These are phyloP conservation scores for Cystobasidium pallidum DNA, from an alignment of 1,284 basidiomycete species.

Conservation along the genomic window DNA sequence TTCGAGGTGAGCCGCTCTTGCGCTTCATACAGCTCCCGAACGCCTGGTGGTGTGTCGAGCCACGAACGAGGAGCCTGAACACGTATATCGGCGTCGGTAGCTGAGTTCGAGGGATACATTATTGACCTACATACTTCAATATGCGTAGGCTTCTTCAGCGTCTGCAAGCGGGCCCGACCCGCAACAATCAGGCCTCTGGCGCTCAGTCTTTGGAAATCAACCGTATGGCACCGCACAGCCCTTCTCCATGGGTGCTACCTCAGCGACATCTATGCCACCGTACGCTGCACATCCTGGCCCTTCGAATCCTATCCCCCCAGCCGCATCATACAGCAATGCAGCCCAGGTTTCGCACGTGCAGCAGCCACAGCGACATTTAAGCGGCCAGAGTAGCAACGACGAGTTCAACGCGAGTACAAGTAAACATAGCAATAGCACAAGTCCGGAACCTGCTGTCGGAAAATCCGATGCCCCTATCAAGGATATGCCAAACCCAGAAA, in stretches of 20 bases:
- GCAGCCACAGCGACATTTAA: constrained; percentile 5
- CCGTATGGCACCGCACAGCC: background rate
- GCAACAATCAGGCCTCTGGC: constrained; percentile 9
- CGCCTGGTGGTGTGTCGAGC: too few relatives aligned
- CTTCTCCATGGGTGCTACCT: background rate
- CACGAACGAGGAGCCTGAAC: too few relatives aligned
- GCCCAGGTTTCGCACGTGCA: constrained; percentile 5
- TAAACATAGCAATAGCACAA: background rate
- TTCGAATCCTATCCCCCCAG: background rate
- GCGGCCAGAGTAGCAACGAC: background rate
- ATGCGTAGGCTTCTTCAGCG: background rate
- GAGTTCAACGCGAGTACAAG: background rate
- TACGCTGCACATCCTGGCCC: background rate
- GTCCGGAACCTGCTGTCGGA: background rate
- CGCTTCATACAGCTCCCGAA: background rate
- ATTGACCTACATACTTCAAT: too few relatives aligned
- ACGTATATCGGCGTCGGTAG: too few relatives aligned
- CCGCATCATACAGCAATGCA: background rate
- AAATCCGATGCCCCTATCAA: background rate
- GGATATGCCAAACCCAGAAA: background rate
- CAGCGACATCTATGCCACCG: background rate
- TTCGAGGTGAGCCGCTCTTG: constrained; percentile 19
- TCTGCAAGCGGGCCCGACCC: background rate
- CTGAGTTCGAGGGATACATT: too few relatives aligned
- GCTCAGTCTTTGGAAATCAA: constrained; percentile 1